phyloP scores from a whole-genome alignment of 2,329 filamentous ascomycete species.

The Colletotrichum tropicicola region DNA sequence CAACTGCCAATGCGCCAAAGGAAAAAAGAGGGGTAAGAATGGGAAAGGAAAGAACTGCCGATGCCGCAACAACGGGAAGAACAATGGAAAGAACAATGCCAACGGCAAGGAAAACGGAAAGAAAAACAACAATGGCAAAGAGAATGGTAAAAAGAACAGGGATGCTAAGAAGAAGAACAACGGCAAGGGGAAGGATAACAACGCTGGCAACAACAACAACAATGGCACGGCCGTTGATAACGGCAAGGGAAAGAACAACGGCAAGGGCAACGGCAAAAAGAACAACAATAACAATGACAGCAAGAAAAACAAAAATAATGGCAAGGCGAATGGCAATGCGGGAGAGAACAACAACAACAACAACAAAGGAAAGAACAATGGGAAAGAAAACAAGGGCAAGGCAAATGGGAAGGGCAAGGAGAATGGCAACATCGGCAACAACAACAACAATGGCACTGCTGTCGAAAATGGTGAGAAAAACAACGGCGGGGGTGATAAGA shows the following conservation, averaged over 20 bases:
- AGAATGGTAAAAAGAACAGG: neutral
- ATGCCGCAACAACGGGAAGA: conserved; percentile 13
- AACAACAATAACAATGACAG: neutral
- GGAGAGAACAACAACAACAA: neutral
- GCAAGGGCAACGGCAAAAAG: neutral
- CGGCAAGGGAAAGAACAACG: conserved; percentile 1
- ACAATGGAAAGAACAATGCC: neutral
- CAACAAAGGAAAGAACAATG: neutral
- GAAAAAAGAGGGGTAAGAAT: conserved; percentile 15
- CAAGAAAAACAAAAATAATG: neutral
- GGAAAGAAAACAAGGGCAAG: neutral
- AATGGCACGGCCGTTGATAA: neutral
- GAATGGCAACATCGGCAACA: neutral
- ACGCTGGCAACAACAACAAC: neutral
- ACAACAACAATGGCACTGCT: neutral
- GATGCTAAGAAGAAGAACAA: conserved; percentile 12
- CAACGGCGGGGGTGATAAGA: neutral
- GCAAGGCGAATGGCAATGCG: neutral
- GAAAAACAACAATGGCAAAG: conserved; percentile 5
- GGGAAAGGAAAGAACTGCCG: conserved; percentile 11
- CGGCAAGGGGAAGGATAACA: neutral
- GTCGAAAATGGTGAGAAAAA: neutral
- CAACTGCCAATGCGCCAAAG: conserved; percentile 12
- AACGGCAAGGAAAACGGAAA: neutral
- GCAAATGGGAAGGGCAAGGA: neutral